phyloP scores from a whole-genome alignment of 2,329 filamentous ascomycete genomes.

The Aspergillus japonicus region DNA sequence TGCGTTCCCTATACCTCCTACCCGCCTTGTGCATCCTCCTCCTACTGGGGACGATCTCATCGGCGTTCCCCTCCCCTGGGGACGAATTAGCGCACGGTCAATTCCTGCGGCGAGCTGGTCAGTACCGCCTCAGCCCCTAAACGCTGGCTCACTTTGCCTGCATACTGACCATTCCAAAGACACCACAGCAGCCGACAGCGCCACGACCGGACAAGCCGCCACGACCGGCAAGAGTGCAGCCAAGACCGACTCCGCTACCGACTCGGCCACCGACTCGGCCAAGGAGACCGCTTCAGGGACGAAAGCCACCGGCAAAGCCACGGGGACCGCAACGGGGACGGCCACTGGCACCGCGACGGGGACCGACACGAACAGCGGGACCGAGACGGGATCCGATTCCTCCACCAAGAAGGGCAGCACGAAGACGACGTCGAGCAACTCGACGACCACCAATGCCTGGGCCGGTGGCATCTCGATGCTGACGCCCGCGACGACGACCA shows the following conservation, averaged over 20 bases:
- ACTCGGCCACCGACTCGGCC: conserved; percentile 16
- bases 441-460: conserved; percentile 54
- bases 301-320: background rate
- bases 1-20: conserved; percentile 34
- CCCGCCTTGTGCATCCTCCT: conserved; percentile 35
- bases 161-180: background rate
- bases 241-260: conserved; percentile 17
- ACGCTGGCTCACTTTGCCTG: background rate
- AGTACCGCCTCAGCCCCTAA: conserved; percentile 12
- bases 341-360: conserved; percentile 19
- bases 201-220: conserved; percentile 18
- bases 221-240: conserved; percentile 18
- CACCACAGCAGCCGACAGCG: conserved; percentile 22
- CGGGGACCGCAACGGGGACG: conserved; percentile 16
- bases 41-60: conserved; percentile 31
- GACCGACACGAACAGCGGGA: conserved; percentile 15
- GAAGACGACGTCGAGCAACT: conserved; percentile 34
- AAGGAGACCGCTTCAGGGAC: conserved; percentile 19
- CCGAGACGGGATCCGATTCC: conserved; percentile 19
- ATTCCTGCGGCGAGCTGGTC: conserved; percentile 27
- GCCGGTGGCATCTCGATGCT: conserved; percentile 63
- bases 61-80: conserved; percentile 30
- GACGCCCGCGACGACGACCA: conserved; percentile 52
- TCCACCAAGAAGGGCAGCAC: conserved; percentile 27
- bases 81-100: conserved; percentile 19